Evolutionary conservation across 345 rosid genomes (phyloP), one percentile per base, ranked within the genome.

Genomic region (Geranium brycei): DNA sequence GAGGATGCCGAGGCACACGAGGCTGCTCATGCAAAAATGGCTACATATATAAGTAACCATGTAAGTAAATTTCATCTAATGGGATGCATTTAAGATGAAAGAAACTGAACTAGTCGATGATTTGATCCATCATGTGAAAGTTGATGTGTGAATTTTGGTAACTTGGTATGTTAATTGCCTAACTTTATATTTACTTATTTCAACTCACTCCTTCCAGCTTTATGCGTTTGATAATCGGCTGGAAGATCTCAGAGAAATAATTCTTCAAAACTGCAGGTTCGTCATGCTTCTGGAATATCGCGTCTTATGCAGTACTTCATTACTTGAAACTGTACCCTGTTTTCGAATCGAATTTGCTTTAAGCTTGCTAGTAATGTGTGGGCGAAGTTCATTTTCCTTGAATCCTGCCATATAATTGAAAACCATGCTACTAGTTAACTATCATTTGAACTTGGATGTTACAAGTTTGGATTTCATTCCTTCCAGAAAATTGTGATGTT

Each of bases 211-310:
- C 16, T 71, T 69, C 61, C 81, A 84, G 98, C 89, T 92, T 66
- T 75, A 63, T 64, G 89, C 74, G 71, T 78, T 79, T 30, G 87
- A 85, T 73, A 75, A 68, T 60, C 86, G 85, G 73, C 73, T 92
- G 78, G 90, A 79, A 62, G 78, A 83, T 59, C 85, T 89, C 66
- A 82, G 85, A 69, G 79, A 76, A 70, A 59, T 59, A 62, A 87
- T 86, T 58, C 79, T 92, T 65, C 81, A 65, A 47, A 86, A 76
- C 67, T 87, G 97, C 97, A 89, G 93, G 91, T 83, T 73, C 55
- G 77, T 41, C 60, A 40, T 5, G 13, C 35, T 31, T 8, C 31
- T 51, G 12, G 51, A 6, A 23, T 19, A 23, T 35, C 41, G 0
- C 4, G 28, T n/a, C 56, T 40, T 15, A 62, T 62, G 1, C 53